Percentiles rank a stretch among this genome's conserved stretches.
Evolutionary conservation across 2,329 filamentous ascomycete species (phyloP).

Genomic region (Ophiognomonia clavigignenti-juglandacearum): DNA sequence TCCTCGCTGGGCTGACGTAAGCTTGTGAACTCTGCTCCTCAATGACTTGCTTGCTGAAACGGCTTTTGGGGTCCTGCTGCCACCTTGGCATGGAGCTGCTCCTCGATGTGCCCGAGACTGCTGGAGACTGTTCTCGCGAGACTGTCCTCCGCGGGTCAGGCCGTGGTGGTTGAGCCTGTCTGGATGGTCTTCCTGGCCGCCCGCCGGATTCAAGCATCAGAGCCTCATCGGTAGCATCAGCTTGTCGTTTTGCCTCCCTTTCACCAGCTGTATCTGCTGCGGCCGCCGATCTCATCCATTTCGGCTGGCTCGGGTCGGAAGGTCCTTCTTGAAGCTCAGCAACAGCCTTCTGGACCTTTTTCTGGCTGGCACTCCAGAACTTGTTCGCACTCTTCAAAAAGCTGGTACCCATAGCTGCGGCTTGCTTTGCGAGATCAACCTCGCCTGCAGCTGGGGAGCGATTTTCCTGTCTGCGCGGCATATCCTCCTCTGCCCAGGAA

Average conservation of each 20-base stretch:
- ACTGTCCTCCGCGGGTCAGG: slow-evolving; percentile 23
- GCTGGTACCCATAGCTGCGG: slow-evolving; percentile 75
- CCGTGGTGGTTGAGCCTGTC: slow-evolving; percentile 26
- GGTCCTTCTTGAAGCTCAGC: slow-evolving; percentile 73
- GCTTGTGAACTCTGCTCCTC: slow-evolving; percentile 79
- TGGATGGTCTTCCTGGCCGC: slow-evolving; percentile 42
- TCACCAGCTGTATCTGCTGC: slow-evolving; percentile 33
- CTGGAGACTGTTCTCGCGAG: slow-evolving; percentile 46
- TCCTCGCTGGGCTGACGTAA: slow-evolving; percentile 81
- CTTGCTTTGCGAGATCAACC: slow-evolving; percentile 73
- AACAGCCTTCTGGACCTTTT: slow-evolving; percentile 87
- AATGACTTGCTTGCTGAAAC: slow-evolving; percentile 65
- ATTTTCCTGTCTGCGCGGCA: slow-evolving; percentile 46
- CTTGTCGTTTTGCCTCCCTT: slow-evolving; percentile 24
- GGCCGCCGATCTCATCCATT: slow-evolving; percentile 88
- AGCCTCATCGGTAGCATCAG: slow-evolving; percentile 63
- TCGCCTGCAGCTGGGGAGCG: slow-evolving; percentile 54
- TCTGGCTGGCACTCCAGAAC: slow-evolving; percentile 90
- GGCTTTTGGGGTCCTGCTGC: slow-evolving; percentile 57
- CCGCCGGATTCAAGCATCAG: slow-evolving; percentile 70
- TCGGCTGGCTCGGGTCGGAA: slow-evolving; percentile 76
- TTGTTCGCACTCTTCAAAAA: slow-evolving; percentile 93
- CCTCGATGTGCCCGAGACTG: slow-evolving; percentile 36
- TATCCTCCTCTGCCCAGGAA: slow-evolving; percentile 59
- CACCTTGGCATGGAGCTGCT: slow-evolving; percentile 50